These are phyloP conservation scores for Boletus subparvulus DNA, from an alignment of 768 basidiomycete genomes.

Conservation along the genomic window DNA sequence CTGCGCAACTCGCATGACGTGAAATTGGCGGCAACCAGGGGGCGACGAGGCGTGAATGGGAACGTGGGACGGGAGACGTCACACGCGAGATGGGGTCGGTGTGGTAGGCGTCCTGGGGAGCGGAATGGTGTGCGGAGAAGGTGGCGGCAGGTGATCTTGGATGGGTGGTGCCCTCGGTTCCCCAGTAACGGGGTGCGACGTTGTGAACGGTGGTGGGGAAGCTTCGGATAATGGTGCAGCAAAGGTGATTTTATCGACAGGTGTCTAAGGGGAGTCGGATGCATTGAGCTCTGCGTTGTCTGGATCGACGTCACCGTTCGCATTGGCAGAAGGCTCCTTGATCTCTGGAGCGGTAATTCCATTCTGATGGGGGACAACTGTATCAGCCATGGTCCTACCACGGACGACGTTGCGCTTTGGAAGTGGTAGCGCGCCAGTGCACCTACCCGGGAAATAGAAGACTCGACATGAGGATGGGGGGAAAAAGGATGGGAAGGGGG, in stretches of 20 bases:
- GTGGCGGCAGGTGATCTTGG: conserved; percentile 10
- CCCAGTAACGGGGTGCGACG: conserved; percentile 3
- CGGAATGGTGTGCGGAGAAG: conserved; percentile 22
- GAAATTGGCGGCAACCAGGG: conserved; percentile 33
- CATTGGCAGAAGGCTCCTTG: not conserved
- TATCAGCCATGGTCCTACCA: conserved; percentile 14
- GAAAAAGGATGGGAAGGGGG: too few species aligned
- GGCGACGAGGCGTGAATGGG: conserved; percentile 34
- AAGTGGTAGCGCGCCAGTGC: conserved; percentile 42
- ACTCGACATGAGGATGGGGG: too few species aligned
- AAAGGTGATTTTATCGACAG: conserved; percentile 24
- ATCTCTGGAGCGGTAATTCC: not conserved
- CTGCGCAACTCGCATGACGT: conserved; percentile 30
- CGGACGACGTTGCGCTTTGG: conserved; percentile 49
- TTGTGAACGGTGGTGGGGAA: not conserved
- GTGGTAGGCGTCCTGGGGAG: conserved; percentile 28
- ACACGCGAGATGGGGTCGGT: conserved; percentile 22
- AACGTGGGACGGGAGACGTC: conserved; percentile 24
- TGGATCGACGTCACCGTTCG: conserved; percentile 3
- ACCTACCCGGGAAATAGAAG: too few species aligned
- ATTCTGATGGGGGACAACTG: not conserved
- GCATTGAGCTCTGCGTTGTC: conserved; percentile 9
- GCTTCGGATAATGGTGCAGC: conserved; percentile 11
- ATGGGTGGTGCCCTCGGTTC: conserved; percentile 4
- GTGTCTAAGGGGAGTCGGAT: conserved; percentile 15